Evolutionary conservation across 305 asterid species (phyloP), one percentile per base, ranked within the genome.

Genomic region (Nicotiana rustica): DNA sequence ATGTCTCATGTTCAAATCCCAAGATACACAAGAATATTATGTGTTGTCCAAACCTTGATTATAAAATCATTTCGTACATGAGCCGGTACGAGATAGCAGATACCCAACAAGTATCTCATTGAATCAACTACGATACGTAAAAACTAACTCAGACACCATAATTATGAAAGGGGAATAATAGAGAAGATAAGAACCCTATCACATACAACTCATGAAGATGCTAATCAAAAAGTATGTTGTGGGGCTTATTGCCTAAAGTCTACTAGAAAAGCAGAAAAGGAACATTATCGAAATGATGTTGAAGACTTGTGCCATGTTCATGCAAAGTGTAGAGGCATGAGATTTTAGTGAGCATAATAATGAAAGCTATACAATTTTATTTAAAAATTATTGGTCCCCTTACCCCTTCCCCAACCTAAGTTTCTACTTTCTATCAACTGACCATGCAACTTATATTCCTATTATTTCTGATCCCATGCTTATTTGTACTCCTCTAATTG

Each of bases 221-320:
- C 5, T 10, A 60, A 73, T 82, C 36, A 49, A 65, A 49, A 65
- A 84, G 13, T 52, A 14, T 29, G 60, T 85, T 57, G 82, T 80
- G 88, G 85, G 86, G 82, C 78, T 82, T 83, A 56, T 41, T 41
- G 47, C 2, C 47, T 41, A 41, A 41, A 6, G 38, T 61, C 14
- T 36, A 4, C 10, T 13, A 47, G 79, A 71, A 71, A 73, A 18
- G 73, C 60, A 62, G 9, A 80, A 67, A 31, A 17, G 47, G n/a
- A 44, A 80, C 60, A 14, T 49, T 49, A 47, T 7, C 64, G 70
- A 57, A 70, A 84, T 85, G 83, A 86, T 80, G 89, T 80, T 60
- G 59, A 82, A 77, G 14, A 87, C 68, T 81, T 68, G 87, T 35
- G 78, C 44, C 87, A 86, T 77, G 91, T 90, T 75, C 65, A 75